phyloP scores from a whole-genome alignment of 148 eudicot genomes.

The Vaccinium myrtillus region DNA sequence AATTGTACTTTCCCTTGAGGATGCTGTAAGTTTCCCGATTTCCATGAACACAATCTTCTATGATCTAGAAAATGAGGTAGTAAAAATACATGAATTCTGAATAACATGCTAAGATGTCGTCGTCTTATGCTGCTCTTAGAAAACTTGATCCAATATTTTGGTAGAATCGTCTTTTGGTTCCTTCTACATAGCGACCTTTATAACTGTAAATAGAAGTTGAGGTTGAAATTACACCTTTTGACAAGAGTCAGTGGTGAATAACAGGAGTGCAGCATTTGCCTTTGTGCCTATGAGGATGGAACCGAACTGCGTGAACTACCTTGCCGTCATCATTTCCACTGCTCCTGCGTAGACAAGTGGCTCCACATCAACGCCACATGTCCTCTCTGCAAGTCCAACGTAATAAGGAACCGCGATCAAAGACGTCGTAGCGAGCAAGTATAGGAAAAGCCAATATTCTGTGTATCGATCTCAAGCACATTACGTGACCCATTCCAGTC shows the following conservation, averaged over 20 bases:
- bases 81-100: background rate
- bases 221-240: background rate
- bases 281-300: conserved; percentile 73
- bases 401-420: conserved; percentile 60
- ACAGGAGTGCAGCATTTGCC: conserved; percentile 89
- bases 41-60: background rate
- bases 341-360: conserved; percentile 89
- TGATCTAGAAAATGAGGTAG: background rate
- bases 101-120: background rate
- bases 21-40: conserved; percentile 67
- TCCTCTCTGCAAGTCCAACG: conserved; percentile 91
- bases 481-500: background rate
- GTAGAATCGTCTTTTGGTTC: too few species aligned
- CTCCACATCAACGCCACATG: conserved; percentile 79
- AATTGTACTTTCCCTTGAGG: conserved; percentile 58
- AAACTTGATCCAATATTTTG: too few species aligned
- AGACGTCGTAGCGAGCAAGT: conserved; percentile 57
- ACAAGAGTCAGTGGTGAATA: conserved; percentile 2
- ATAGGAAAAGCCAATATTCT: conserved; percentile 22
- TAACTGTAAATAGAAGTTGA: background rate
- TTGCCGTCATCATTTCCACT: conserved; percentile 83
- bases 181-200: too few species aligned
- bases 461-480: background rate
- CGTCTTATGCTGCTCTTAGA: too few species aligned
- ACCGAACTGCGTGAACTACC: conserved; percentile 82